Evolutionary conservation across 1,284 basidiomycete genomes (phyloP).

Genomic region (Cutaneotrichosporon mucoides): DNA sequence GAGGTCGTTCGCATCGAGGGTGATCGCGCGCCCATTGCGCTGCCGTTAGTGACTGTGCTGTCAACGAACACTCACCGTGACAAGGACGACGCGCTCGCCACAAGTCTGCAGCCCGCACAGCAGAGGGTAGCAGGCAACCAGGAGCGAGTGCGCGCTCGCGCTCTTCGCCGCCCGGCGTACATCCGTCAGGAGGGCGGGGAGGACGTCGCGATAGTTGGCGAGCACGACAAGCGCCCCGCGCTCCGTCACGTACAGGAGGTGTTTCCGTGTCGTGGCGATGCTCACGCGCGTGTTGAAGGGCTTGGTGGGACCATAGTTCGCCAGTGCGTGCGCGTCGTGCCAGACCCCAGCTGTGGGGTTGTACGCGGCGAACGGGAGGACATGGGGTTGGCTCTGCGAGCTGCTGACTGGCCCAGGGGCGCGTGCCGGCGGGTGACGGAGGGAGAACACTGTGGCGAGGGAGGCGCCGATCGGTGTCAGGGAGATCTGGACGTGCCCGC

Average conservation of each 20-base stretch:
- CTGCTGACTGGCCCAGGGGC: slow-evolving; percentile 21
- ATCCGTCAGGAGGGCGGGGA: not conserved
- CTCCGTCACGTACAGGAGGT: slow-evolving; percentile 25
- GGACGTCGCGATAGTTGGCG: slow-evolving; percentile 23
- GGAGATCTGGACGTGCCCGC: slow-evolving; percentile 7
- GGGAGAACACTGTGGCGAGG: not conserved
- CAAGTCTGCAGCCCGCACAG: not conserved
- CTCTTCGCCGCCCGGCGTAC: not conserved
- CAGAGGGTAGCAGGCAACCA: not conserved
- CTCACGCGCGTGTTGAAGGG: not conserved
- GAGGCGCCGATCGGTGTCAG: not conserved
- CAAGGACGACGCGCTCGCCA: not conserved
- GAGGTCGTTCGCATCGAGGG: not conserved
- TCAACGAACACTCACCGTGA: not conserved
- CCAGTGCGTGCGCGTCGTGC: not conserved
- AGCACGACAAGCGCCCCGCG: slow-evolving; percentile 23
- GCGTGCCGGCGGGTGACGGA: slow-evolving; percentile 7
- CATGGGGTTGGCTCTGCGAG: too few species aligned
- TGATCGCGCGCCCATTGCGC: not conserved
- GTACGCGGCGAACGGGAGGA: not conserved
- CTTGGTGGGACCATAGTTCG: not conserved
- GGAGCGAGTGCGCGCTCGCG: not conserved
- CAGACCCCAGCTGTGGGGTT: not conserved
- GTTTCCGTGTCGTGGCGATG: not conserved
- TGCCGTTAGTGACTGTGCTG: not conserved